Evolutionary conservation across 139 green algal species (phyloP).

Genomic region (Spirogloea muscicola): DNA sequence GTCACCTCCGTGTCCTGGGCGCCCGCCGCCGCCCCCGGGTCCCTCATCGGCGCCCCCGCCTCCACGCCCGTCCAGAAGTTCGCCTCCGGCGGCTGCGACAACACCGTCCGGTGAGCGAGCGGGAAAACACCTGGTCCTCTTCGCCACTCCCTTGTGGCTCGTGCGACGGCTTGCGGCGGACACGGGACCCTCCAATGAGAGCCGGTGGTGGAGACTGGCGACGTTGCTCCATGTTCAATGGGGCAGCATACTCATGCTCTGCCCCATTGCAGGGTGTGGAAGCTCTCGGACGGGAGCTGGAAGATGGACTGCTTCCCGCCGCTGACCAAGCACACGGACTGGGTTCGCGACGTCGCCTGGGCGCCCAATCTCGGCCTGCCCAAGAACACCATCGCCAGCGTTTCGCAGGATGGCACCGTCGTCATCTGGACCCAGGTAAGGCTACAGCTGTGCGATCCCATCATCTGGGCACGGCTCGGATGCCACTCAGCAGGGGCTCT

Average conservation of each 20-base stretch:
- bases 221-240: too few species aligned
- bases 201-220: too few species aligned
- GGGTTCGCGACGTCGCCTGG: constrained; percentile 92
- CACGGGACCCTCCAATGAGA: too few species aligned
- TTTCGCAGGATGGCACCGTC: constrained; percentile 63
- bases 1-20: constrained; percentile 84
- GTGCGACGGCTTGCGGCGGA: too few species aligned
- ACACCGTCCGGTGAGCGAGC: too few species aligned
- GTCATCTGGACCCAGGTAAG: constrained; percentile 21
- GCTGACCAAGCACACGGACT: constrained; percentile 80
- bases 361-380: constrained; percentile 83
- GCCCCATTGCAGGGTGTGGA: constrained; percentile 77
- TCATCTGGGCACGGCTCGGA: background rate
- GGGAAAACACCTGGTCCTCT: too few species aligned
- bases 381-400: constrained; percentile 80
- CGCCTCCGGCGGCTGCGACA: constrained; percentile 81
- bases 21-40: constrained; percentile 65
- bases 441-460: background rate
- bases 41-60: constrained; percentile 46
- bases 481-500: background rate
- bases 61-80: constrained; percentile 62
- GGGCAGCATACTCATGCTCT: too few species aligned
- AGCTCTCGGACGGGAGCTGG: constrained; percentile 49
- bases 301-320: constrained; percentile 57
- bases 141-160: too few species aligned